Conservation (phyloP, 331 rosid species). For the Quercus tomentella region DNA sequence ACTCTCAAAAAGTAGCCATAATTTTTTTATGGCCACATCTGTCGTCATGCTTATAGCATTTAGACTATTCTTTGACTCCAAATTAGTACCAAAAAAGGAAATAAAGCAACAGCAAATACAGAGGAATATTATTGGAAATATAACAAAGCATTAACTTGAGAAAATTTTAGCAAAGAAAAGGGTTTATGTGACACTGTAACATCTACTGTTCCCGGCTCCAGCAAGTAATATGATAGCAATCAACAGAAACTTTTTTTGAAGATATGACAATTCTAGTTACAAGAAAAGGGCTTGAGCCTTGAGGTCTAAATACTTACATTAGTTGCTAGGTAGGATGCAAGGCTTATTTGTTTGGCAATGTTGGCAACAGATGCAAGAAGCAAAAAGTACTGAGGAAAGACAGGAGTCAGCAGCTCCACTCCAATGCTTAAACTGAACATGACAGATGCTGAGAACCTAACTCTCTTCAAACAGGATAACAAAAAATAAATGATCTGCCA, state of each 20-base stretch:
- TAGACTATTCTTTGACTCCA: neutral
- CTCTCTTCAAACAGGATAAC: conserved; percentile 61
- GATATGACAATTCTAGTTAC: neutral
- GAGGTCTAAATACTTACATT: conserved; percentile 48
- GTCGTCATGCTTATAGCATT: neutral
- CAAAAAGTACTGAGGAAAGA: conserved; percentile 67
- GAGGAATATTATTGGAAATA: neutral
- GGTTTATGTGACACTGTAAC: neutral
- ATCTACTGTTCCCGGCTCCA: neutral
- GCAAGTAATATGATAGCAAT: neutral
- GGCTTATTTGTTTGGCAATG: conserved; percentile 83
- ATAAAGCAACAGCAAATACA: neutral
- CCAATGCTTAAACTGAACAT: conserved; percentile 74
- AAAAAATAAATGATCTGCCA: neutral
- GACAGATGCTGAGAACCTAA: conserved; percentile 72
- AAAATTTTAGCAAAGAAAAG: neutral
- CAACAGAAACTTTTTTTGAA: too few relatives aligned
- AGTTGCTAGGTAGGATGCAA: conserved; percentile 83
- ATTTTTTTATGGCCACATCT: neutral
- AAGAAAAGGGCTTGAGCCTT: neutral
- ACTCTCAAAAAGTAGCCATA: too few relatives aligned
- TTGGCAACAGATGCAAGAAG: conserved; percentile 88
- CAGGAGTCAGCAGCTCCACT: conserved; percentile 85
- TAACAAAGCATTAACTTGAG: neutral
- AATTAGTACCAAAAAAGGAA: neutral